These are phyloP conservation scores for Penicillium waksmanii DNA, from an alignment of 495 filamentous ascomycete genomes.

Conservation along the genomic window DNA sequence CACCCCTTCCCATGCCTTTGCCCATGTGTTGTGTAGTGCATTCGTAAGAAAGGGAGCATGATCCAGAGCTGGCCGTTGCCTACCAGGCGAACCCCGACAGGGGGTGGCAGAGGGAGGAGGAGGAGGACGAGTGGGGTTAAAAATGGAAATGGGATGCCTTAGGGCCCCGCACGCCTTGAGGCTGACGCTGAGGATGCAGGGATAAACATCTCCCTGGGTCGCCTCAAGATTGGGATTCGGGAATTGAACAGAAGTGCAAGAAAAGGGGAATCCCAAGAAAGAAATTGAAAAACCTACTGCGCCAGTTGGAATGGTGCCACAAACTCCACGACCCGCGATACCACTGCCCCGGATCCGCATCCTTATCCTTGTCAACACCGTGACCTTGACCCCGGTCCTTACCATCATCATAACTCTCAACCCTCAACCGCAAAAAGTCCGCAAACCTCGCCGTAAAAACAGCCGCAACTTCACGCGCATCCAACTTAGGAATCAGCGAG, in stretches of 20 bases:
- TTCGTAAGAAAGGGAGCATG: not conserved
- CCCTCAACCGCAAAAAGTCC: slow-evolving; percentile 62
- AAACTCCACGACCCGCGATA: slow-evolving; percentile 55
- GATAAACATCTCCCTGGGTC: not conserved
- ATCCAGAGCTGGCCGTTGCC: slow-evolving; percentile 5
- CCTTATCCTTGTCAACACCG: slow-evolving; percentile 3
- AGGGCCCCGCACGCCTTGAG: not conserved
- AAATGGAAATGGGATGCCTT: not conserved
- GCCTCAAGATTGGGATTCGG: not conserved
- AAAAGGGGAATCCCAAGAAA: not conserved
- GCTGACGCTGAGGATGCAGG: not conserved
- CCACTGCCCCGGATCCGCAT: slow-evolving; percentile 54
- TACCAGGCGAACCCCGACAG: not conserved
- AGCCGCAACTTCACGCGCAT: slow-evolving; percentile 86
- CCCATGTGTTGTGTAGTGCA: slow-evolving; percentile 10
- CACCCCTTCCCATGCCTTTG: slow-evolving; percentile 5
- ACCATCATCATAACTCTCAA: slow-evolving; percentile 53
- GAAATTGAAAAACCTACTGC: slow-evolving; percentile 36
- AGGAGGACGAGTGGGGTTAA: not conserved
- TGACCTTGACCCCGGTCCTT: not conserved
- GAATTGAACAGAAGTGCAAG: not conserved
- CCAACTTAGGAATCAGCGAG: slow-evolving; percentile 73
- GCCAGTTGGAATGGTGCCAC: slow-evolving; percentile 74
- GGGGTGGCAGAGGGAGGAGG: slow-evolving; percentile 3
- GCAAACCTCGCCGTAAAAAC: slow-evolving; percentile 85